Evolutionary conservation across 305 asterid species (phyloP), one percentile per base, ranked within the genome.

Genomic region (Rubia peregrina): DNA sequence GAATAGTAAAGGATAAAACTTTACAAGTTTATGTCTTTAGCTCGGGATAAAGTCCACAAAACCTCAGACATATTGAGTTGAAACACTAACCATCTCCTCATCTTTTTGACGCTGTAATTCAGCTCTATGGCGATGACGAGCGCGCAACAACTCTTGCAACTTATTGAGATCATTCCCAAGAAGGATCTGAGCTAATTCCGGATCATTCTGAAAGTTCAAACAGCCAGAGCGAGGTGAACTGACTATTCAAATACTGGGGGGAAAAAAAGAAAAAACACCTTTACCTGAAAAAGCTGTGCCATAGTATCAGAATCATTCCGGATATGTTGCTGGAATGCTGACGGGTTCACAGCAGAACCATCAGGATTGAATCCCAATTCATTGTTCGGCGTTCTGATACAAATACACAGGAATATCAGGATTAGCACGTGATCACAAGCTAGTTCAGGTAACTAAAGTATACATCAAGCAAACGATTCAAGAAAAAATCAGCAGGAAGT

Each of bases 231-330:
- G 69, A 69, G 4, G 70, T 81, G 44, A 84, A 16, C 36, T 63
- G 26, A 64, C 66, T 61, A 53, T 51, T 17, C 42, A n/a, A 21
- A 6, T 33, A 65, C 44, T 24, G 12, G n/a, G 8, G 65, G 6
- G 12, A 49, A 62, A 69, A 30, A 68, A 19, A 61, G 22, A 21
- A 2, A n/a, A 17, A 63, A 16, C 53, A 51, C 70, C 71, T 65
- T 57, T 83, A 93, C 98, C 96, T 91, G 98, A 80, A 93, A 88
- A 60, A 89, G 84, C 65, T 85, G 97, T 70, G 89, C 88, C 96
- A 93, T 90, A 78, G 85, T 36, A 85, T 85, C 87, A 69, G 98
- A 82, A 81, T 93, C 96, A 38, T 83, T 81, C 57, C 98, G 90
- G 70, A 93, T 38, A 70, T 89, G 96, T 83, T 89, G 97, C 81